Evolutionary conservation across 352 stramenopile genomes (phyloP), one percentile per base, ranked within the genome.

Genomic region (Globisporangium camurandrum): DNA sequence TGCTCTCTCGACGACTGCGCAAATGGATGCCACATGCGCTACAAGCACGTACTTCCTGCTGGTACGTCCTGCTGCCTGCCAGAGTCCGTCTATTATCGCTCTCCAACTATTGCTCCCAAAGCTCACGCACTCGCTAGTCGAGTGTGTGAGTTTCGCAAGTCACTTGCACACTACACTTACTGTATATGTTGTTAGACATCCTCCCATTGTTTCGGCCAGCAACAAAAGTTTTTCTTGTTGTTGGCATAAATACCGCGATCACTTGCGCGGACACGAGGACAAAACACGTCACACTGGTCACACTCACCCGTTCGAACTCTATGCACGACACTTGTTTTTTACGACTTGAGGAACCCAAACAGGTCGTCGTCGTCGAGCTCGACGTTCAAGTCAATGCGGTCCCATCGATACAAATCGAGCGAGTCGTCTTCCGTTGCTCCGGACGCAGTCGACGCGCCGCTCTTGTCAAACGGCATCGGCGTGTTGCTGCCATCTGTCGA

Each of bases 331-430:
- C 30, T 8, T 36, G 30, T 36, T 14, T 8, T 36, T 17, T 76
- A 88, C 45, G 82, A 84, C 61, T 88, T 88, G 27, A 94, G 51
- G 66, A 94, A 94, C 30, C 78, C 71, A 46, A 94, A 94, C 16
- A 94, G 65, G 57, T 94, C 83, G 53, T 91, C 77, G 46, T 92
- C 83, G 62, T 86, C 77, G 51, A 94, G 64, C 53, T 69, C 76
- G 56, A 90, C 80, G 54, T 92, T 85, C 34, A 90, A 60, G 55
- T 91, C 75, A 56, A 93, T 86, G 49, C 75, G 69, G 51, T 90
- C 76, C 79, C 79, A 91, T 22, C 71, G 75, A 50, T 86, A 88
- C 24, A 82, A 59, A 67, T 90, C 78, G 48, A 89, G 56, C 23
- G 69, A 55, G 22, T 89, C 78, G 47, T 75, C 62, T 0, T 85